phyloP scores from a whole-genome alignment of 768 basidiomycete species.

The Gloeostereum incarnatum region DNA sequence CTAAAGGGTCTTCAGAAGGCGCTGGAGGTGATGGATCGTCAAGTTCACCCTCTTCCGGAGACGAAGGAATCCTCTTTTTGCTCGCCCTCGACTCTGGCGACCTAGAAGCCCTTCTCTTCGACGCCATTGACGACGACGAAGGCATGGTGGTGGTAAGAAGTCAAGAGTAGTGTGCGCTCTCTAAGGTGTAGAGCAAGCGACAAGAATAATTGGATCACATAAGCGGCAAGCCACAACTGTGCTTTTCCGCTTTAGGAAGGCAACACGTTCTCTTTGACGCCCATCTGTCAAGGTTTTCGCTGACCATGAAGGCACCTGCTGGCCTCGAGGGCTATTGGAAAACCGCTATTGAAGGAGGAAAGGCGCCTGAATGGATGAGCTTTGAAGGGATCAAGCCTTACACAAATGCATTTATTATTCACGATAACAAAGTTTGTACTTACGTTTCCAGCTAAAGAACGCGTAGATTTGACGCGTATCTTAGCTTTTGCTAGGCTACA shows the following conservation, averaged over 20 bases:
- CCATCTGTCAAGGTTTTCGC: no score
- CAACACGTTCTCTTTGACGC: no score
- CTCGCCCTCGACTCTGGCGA: slow-evolving; percentile 39
- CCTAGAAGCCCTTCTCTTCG: slow-evolving; percentile 52
- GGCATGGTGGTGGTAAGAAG: no score
- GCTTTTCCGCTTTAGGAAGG: no score
- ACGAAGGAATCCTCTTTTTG: slow-evolving; percentile 53
- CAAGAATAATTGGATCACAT: no score
- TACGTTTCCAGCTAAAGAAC: neutral
- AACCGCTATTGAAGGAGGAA: slow-evolving; percentile 20
- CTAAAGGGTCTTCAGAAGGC: slow-evolving; percentile 6
- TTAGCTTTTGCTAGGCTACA: slow-evolving; percentile 65
- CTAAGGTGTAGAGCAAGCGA: no score
- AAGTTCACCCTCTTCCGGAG: slow-evolving; percentile 79
- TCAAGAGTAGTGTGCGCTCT: no score
- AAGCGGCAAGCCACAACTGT: no score
- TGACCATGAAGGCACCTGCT: neutral
- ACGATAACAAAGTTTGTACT: slow-evolving; percentile 34
- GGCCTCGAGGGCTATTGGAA: neutral
- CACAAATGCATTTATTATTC: slow-evolving; percentile 64
- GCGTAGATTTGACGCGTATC: slow-evolving; percentile 2
- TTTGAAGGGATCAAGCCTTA: slow-evolving; percentile 37
- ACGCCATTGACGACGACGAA: slow-evolving; percentile 9
- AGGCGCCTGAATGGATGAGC: slow-evolving; percentile 37
- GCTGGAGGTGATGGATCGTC: slow-evolving; percentile 37